Evolutionary conservation across 768 basidiomycete genomes (phyloP).

Genomic region (Rhodosporidiobolus odoratus): DNA sequence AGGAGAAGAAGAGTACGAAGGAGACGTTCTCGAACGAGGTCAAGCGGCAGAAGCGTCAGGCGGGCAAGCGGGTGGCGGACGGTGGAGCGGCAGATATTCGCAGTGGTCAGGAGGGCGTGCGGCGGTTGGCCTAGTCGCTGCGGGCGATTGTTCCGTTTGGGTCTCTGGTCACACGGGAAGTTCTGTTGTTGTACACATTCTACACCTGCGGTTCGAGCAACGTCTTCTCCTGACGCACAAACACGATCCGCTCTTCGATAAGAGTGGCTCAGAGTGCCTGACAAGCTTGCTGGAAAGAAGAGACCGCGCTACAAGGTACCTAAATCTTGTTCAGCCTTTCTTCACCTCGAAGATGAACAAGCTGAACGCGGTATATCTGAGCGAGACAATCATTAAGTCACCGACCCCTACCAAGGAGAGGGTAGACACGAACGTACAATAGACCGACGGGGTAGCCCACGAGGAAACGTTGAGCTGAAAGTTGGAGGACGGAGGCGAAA

Average conservation of each 20-base stretch:
- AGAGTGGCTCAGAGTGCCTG: too few relatives aligned
- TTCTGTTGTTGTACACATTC: neutral
- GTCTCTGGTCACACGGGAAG: neutral
- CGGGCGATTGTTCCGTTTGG: neutral
- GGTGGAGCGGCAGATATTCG: conserved; percentile 37
- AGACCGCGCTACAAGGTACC: neutral
- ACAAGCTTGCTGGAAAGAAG: neutral
- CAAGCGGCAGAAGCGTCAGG: conserved; percentile 45
- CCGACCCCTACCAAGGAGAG: too few relatives aligned
- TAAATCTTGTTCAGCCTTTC: neutral
- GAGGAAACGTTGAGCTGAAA: conserved; percentile 89
- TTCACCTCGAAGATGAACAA: conserved; percentile 32
- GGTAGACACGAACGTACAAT: conserved; percentile 45
- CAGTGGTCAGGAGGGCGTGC: conserved; percentile 27
- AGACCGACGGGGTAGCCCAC: conserved; percentile 95
- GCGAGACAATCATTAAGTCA: neutral
- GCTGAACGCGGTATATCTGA: conserved; percentile 22
- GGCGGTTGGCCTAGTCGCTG: conserved; percentile 22
- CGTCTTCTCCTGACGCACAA: neutral
- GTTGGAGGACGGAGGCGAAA: conserved; percentile 87
- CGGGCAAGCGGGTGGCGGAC: conserved; percentile 30
- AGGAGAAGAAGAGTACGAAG: conserved; percentile 51
- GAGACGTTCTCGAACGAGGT: conserved; percentile 49
- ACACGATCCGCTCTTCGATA: too few relatives aligned
- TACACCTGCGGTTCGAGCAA: neutral